Evolutionary conservation across 352 stramenopile genomes (phyloP).

Genomic region (Peronospora destructor): DNA sequence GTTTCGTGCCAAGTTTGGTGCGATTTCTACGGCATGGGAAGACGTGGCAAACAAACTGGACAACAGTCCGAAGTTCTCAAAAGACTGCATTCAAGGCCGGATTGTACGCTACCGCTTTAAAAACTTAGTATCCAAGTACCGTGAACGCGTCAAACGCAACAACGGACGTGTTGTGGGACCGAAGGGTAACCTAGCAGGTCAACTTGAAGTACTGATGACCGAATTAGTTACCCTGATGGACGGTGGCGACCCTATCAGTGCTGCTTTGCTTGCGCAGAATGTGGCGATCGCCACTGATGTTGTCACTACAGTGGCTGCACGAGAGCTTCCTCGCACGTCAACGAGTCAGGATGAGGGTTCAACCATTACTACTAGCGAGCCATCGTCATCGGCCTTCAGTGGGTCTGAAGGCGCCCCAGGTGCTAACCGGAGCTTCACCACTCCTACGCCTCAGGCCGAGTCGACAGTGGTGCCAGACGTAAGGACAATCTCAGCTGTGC

Average conservation of each 20-base stretch:
- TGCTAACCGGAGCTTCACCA: slow-evolving; percentile 17
- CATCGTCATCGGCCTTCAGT: slow-evolving; percentile 7
- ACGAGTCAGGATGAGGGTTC: slow-evolving; percentile 19
- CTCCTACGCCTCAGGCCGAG: slow-evolving; percentile 1
- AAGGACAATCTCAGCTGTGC: slow-evolving; percentile 3
- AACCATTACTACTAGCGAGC: slow-evolving; percentile 13
- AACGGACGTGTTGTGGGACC: slow-evolving; percentile 24
- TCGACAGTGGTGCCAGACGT: not conserved
- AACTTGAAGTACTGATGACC: slow-evolving; percentile 33
- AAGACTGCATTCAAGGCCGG: slow-evolving; percentile 28
- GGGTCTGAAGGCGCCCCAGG: slow-evolving; percentile 2
- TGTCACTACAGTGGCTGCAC: not conserved
- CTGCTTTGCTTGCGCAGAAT: slow-evolving; percentile 22
- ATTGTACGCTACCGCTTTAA: slow-evolving; percentile 36
- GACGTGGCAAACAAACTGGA: slow-evolving; percentile 27
- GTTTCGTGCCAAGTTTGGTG: slow-evolving; percentile 31
- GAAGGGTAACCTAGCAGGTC: slow-evolving; percentile 22
- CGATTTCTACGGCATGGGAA: slow-evolving; percentile 30
- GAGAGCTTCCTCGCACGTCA: slow-evolving; percentile 1
- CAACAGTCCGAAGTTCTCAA: slow-evolving; percentile 22
- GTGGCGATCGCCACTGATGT: slow-evolving; percentile 19
- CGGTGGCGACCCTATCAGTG: slow-evolving; percentile 21
- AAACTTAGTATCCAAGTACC: slow-evolving; percentile 30
- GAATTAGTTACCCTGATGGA: slow-evolving; percentile 28
- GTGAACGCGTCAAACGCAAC: slow-evolving; percentile 28